These are phyloP conservation scores for Penicillium palitans DNA, from an alignment of 2,329 filamentous ascomycete species.

Conservation along the genomic window DNA sequence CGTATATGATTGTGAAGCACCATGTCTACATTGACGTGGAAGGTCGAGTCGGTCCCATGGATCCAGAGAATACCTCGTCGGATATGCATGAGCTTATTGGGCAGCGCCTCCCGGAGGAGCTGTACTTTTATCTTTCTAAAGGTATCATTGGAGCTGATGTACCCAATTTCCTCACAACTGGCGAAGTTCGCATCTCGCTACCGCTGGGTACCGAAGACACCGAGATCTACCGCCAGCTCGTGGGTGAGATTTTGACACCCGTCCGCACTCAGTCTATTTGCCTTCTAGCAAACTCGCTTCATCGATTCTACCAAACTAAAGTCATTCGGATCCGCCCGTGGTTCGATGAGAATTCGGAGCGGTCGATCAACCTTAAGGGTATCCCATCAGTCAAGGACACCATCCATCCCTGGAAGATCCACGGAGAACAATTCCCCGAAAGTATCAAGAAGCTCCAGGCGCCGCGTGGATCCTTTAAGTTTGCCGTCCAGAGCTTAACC, in stretches of 20 bases:
- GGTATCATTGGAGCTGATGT: constrained; percentile 78
- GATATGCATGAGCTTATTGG: constrained; percentile 90
- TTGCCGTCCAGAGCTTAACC: constrained; percentile 63
- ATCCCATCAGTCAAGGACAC: constrained; percentile 55
- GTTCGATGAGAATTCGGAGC: constrained; percentile 71
- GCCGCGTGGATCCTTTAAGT: constrained; percentile 36
- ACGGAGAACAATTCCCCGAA: constrained; percentile 54
- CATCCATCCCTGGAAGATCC: constrained; percentile 71
- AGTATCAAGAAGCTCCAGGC: constrained; percentile 35
- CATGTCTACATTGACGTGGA: constrained; percentile 76
- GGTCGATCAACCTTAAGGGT: constrained; percentile 64
- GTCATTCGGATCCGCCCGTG: constrained; percentile 76
- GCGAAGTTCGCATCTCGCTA: constrained; percentile 75
- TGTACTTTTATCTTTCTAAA: constrained; percentile 84
- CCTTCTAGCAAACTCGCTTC: constrained; percentile 74
- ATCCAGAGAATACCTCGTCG: constrained; percentile 70
- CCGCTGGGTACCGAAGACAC: constrained; percentile 82
- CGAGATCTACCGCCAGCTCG: constrained; percentile 75
- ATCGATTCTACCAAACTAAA: constrained; percentile 80
- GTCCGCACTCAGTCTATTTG: constrained; percentile 75
- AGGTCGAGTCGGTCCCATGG: constrained; percentile 75
- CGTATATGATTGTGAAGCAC: constrained; percentile 81
- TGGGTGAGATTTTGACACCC: constrained; percentile 71
- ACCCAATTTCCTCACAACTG: constrained; percentile 77
- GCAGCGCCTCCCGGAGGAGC: constrained; percentile 82